phyloP scores from a whole-genome alignment of 2,329 filamentous ascomycete genomes.

The Penicillium sp. region DNA sequence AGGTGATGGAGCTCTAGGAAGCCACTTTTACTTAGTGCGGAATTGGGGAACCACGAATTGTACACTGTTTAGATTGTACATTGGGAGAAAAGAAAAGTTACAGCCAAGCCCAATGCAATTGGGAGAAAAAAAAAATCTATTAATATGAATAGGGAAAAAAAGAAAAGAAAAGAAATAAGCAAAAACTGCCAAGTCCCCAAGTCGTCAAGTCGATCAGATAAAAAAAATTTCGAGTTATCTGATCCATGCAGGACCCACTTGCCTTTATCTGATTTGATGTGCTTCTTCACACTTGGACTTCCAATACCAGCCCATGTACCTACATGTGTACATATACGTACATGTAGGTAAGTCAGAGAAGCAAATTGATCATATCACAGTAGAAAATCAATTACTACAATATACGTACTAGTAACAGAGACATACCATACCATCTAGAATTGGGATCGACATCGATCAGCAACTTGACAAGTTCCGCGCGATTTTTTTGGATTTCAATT shows the following conservation, averaged over 20 bases:
- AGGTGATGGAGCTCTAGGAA: background rate
- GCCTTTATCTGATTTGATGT: conserved; percentile 8
- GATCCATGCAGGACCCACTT: conserved; percentile 15
- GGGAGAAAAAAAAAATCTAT: background rate
- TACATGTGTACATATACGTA: no score
- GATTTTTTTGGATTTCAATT: background rate
- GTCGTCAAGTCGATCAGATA: conserved; percentile 14
- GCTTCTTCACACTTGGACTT: no score
- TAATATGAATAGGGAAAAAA: background rate
- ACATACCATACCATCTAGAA: background rate
- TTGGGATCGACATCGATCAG: conserved; percentile 1
- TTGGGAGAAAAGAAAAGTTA: background rate
- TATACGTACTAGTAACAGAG: background rate
- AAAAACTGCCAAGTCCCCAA: background rate
- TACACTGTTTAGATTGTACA: background rate
- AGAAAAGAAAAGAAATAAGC: background rate
- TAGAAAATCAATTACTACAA: background rate
- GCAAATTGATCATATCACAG: background rate
- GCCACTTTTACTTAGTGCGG: background rate
- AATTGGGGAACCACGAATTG: background rate
- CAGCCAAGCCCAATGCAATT: background rate
- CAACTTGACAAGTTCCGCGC: background rate
- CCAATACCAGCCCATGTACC: no score
- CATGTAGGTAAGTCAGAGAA: background rate
- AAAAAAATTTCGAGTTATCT: conserved; percentile 19